Evolutionary conservation across 2,329 filamentous ascomycete genomes (phyloP).

Genomic region (Trichoderma sp.): DNA sequence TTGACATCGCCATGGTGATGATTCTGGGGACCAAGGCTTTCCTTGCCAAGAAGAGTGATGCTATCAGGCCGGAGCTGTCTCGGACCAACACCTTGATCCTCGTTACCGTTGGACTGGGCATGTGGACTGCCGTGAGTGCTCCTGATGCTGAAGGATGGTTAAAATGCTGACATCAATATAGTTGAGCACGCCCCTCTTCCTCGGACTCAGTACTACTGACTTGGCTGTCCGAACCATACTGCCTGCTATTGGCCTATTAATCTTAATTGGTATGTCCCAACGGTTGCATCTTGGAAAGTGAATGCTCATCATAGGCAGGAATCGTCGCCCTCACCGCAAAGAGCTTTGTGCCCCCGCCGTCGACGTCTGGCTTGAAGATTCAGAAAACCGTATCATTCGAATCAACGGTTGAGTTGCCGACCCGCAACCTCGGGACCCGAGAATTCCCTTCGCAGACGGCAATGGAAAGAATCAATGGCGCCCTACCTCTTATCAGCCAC

Average conservation of each 20-base stretch:
- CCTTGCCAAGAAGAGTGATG: constrained; percentile 43
- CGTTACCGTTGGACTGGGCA: constrained; percentile 49
- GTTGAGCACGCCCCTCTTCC: constrained; percentile 56
- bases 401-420: constrained; percentile 3
- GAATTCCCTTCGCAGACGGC: neutral
- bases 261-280: constrained; percentile 50
- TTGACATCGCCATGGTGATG: constrained; percentile 52
- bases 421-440: constrained; percentile 29
- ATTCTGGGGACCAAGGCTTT: constrained; percentile 49
- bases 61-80: constrained; percentile 35
- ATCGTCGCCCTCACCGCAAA: constrained; percentile 45
- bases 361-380: neutral
- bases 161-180: constrained; percentile 36
- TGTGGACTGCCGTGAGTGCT: constrained; percentile 59
- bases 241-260: constrained; percentile 54
- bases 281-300: no score
- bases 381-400: constrained; percentile 12
- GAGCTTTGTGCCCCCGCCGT: constrained; percentile 25
- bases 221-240: constrained; percentile 54
- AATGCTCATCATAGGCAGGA: constrained; percentile 30
- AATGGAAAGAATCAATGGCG: constrained; percentile 24
- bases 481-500: constrained; percentile 45
- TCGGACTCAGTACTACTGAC: constrained; percentile 50
- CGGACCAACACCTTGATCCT: constrained; percentile 49
- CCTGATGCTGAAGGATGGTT: no score